phyloP scores from a whole-genome alignment of 371 early-diverging fungal species.

The Mortierella sp. region DNA sequence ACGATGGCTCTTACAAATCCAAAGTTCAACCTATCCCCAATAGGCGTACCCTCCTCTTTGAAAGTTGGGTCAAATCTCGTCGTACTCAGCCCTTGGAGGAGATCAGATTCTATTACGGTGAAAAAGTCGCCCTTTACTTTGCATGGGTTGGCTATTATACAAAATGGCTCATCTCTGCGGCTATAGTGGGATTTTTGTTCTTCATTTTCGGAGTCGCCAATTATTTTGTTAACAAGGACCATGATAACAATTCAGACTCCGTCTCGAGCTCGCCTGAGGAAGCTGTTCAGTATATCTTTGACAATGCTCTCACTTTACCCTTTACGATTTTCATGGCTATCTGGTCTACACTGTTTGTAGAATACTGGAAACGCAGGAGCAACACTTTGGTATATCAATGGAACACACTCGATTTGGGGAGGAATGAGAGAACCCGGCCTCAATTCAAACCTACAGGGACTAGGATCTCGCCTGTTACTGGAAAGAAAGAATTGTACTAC shows the following conservation, averaged over 20 bases:
- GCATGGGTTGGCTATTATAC: slow-evolving; percentile 66
- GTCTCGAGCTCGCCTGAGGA: no score
- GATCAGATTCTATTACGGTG: slow-evolving; percentile 70
- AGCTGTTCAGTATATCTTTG: slow-evolving; percentile 56
- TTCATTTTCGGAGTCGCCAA: slow-evolving; percentile 62
- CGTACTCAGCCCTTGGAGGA: slow-evolving; percentile 59
- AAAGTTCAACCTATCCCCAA: slow-evolving; percentile 52
- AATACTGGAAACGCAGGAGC: slow-evolving; percentile 74
- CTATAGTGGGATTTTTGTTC: slow-evolving; percentile 60
- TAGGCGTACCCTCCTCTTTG: slow-evolving; percentile 40
- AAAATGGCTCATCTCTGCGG: slow-evolving; percentile 62
- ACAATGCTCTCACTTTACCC: slow-evolving; percentile 66
- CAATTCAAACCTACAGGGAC: slow-evolving; percentile 61
- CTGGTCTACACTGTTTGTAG: slow-evolving; percentile 69
- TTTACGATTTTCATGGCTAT: slow-evolving; percentile 69
- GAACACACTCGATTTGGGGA: slow-evolving; percentile 64
- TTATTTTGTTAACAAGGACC: neutral
- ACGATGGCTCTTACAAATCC: slow-evolving; percentile 56
- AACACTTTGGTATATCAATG: slow-evolving; percentile 62
- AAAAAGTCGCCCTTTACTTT: slow-evolving; percentile 72
- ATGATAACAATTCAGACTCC: no score
- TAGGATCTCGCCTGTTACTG: slow-evolving; percentile 61
- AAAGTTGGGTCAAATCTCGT: slow-evolving; percentile 34
- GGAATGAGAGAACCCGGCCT: slow-evolving; percentile 60
- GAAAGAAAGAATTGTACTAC: slow-evolving; percentile 60